Percentiles rank a stretch among this genome's conserved stretches.
phyloP scores from a whole-genome alignment of 1,284 basidiomycete species.

The Violaceomyces palustris region DNA sequence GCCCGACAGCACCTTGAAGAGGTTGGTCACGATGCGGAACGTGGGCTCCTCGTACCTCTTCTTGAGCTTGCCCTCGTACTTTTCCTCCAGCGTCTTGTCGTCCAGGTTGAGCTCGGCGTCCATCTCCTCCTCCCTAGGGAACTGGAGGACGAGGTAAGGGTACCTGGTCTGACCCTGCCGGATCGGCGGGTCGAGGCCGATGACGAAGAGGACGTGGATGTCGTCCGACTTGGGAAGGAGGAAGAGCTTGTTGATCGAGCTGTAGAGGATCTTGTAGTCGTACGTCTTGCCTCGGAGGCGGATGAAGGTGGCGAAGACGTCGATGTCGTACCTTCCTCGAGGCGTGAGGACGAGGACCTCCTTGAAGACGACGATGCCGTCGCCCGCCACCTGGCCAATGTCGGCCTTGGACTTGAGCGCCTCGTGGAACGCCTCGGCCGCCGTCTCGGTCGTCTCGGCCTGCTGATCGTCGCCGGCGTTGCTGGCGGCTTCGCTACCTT shows the following conservation, averaged over 20 bases:
- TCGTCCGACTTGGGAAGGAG: constrained; percentile 90
- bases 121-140: constrained; percentile 91
- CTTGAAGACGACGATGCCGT: constrained; percentile 89
- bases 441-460: constrained; percentile 62
- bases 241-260: constrained; percentile 83
- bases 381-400: constrained; percentile 84
- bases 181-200: constrained; percentile 68
- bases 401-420: constrained; percentile 94
- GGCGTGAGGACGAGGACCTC: constrained; percentile 96
- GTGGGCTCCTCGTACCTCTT: constrained; percentile 89
- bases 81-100: constrained; percentile 58
- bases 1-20: constrained; percentile 83
- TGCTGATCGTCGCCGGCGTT: constrained; percentile 56
- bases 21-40: constrained; percentile 88
- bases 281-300: constrained; percentile 95
- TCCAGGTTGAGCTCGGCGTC: constrained; percentile 90
- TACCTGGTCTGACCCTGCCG: constrained; percentile 97
- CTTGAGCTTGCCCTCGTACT: constrained; percentile 73
- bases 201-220: constrained; percentile 81
- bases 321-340: constrained; percentile 88
- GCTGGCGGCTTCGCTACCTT: constrained; percentile 53
- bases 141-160: constrained; percentile 96
- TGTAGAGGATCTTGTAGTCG: constrained; percentile 95
- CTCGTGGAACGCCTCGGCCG: constrained; percentile 94
- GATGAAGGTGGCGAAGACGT: constrained; percentile 92